Evolutionary conservation across 331 rosid species (phyloP), one percentile per base, ranked within the genome.

Genomic region (Prunus yedoensis): DNA sequence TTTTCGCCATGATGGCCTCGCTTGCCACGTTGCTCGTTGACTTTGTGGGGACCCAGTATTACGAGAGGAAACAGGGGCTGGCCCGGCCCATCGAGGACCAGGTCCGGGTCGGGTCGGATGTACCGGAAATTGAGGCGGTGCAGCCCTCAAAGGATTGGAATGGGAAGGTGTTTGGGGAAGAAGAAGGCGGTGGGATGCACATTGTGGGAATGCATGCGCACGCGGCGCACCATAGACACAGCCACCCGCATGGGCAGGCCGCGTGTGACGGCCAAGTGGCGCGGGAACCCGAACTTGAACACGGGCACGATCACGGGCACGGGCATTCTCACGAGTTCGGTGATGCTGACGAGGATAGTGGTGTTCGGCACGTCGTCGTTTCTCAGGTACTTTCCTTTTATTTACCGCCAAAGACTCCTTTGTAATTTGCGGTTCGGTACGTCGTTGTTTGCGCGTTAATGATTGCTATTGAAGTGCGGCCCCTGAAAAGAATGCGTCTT

Each of bases 141-240:
- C 78, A 77, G 9, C 49, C 68, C 57, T 74, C 16, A 18, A 78
- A 35, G 52, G 88, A 85, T 1, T 2, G 17, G 79, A 80, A 67
- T 21, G 88, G 73, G 61, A 88, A 80, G 15, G 89, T 95, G 53
- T 95, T 95, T 57, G 99, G 99, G 5, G 98, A 88, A 73, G 99
- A 92, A 35, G 97, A 90, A 13, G 85, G 91, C 43, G 99, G 99
- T 1, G 97, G 94, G 32, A 92, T 95, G 97, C 99, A 95, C 81
- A 95, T 95, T 4, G 97, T 92, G 11, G 99, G 99, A n/a, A 92
- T 95, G 90, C 99, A 88, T 75, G 99, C 98, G 4, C 99, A 95
- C 64, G 96, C 88, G 4, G 98, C 93, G 41, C 99, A 91, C 73
- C 97, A 95, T 67, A 74, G 91, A 28, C 98, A 92, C 23, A 89